Base-by-base conservation (phyloP, 106 monocot species). In the Phalaenopsis equestris region DNA sequence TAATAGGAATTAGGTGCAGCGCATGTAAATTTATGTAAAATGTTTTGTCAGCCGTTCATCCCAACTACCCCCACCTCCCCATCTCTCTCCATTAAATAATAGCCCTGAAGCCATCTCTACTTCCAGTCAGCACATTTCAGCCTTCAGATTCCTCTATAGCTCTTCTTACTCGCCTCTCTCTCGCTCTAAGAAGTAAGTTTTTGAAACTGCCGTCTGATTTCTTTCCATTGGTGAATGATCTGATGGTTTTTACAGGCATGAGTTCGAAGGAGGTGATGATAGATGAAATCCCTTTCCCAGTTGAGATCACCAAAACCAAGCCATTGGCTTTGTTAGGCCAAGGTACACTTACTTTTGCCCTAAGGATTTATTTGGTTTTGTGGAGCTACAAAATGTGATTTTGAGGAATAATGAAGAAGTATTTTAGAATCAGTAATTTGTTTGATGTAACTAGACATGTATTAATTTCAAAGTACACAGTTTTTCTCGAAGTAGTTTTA, bases 231-330 rank as follows among this genome's bases (percentile, higher is more conserved):
- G 17, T 30, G 23, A 12, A 38, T 30, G 21, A 45, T 55, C 36
- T 77, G 5, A 19, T 19, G 24, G 41, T 52, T 36, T 0, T 21
- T 83, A 79, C 84, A 95, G 95, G 52, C 12, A 52, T 95, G 95
- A 87, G 81, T n/a, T 86, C 90, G 45, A 90, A 92, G 80, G 83
- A 67, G 89, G 85, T 95, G 41, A 89, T 88, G 85, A 87, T 95
- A 76, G 88, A 91, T 56, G 90, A 83, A 42, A 67, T 95, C 12
- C 79, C 88, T 17, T 95, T 92, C 73, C 87, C 92, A 38, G 18
- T 82, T 36, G 81, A 90, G 84, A 79, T 88, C 57, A 83, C 77
- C 14, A 37, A 70, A 3, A 81, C 73, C n/a, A 89, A 89, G 56
- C 79, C 92, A 67, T 57, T 95, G 12, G 21, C 77, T 7, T 86